Evolutionary conservation across 1,284 basidiomycete species (phyloP), one percentile per base, ranked within the genome.

Genomic region (Trichosporon ovoides): DNA sequence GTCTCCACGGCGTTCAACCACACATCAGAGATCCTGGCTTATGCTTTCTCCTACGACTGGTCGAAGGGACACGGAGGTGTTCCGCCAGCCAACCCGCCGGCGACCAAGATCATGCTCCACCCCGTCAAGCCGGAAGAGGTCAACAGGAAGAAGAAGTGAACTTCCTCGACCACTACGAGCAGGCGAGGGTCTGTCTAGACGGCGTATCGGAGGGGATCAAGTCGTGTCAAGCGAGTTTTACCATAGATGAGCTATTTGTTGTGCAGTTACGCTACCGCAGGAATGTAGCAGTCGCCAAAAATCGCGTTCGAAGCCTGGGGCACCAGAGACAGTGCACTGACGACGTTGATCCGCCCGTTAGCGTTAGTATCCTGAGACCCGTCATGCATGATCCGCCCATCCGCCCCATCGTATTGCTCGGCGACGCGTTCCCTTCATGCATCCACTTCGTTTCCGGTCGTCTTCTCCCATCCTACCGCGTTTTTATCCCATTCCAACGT

Each of bases 41-140:
- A 95, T 66, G 86, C 89, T 0, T 75, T 92, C 19, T 89, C 89
- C 4, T 93, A 93, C 68, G 91, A 94, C 72, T 93, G 91, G 91
- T 87, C 77, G 81, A 68, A 94, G 86, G 92, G 92, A 3, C 88
- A 93, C 75, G 84, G 84, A 10, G 91, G 91, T 19, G 91, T 89
- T 81, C 87, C 87, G 5, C 85, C 88, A 6, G 35, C 62, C 20
- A 85, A 87, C 68, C 83, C 85, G 16, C 35, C 35, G 20, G 7
- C 57, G 12, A 63, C 61, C 12, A 91, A 91, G 73, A 79, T 95
- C 65, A 90, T 94, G 87, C 77, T 95, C 59, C 92, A 95, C 74
- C 85, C 87, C 16, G 89, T 89, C 78, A 91, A 91, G 79, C 88
- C 90, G 48, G 89, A 92, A 10, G 90, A 93, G 77, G 87, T 92